phyloP scores from a whole-genome alignment of 1,284 basidiomycete species.

The Porphyrellus sp. region DNA sequence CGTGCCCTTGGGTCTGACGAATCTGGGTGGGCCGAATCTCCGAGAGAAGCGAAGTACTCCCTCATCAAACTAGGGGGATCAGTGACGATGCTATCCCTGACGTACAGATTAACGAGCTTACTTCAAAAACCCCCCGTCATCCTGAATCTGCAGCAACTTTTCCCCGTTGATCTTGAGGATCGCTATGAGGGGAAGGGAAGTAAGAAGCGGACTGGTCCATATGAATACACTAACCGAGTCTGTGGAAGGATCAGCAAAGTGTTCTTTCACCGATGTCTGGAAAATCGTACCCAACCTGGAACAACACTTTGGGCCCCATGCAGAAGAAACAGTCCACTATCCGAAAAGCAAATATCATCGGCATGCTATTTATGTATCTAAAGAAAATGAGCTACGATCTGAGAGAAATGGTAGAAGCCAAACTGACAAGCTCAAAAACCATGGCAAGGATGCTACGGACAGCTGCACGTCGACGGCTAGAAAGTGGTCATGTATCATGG shows the following conservation, averaged over 20 bases:
- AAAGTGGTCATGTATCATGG: conserved; percentile 95
- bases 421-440: conserved; percentile 90
- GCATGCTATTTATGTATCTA: conserved; percentile 98
- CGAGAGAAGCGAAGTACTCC: conserved; percentile 91
- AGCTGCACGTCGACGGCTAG: conserved; percentile 90
- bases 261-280: background rate
- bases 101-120: conserved; percentile 35
- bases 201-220: conserved; percentile 7
- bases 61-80: conserved; percentile 76
- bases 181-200: conserved; percentile 45
- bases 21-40: conserved; percentile 91
- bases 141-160: conserved; percentile 89
- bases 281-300: conserved; percentile 85
- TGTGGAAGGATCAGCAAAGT: conserved; percentile 25
- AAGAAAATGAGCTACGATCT: conserved; percentile 5
- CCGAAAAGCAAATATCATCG: conserved; percentile 97
- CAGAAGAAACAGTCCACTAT: conserved; percentile 99
- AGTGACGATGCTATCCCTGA: background rate
- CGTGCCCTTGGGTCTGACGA: conserved; percentile 87
- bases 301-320: conserved; percentile 97
- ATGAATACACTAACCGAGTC: conserved; percentile 41
- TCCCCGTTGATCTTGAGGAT: conserved; percentile 99
- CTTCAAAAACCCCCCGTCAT: conserved; percentile 97
- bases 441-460: conserved; percentile 94
- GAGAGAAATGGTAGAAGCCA: background rate